Conservation (phyloP, 441 rosid species). For the Populus hybrid region DNA sequence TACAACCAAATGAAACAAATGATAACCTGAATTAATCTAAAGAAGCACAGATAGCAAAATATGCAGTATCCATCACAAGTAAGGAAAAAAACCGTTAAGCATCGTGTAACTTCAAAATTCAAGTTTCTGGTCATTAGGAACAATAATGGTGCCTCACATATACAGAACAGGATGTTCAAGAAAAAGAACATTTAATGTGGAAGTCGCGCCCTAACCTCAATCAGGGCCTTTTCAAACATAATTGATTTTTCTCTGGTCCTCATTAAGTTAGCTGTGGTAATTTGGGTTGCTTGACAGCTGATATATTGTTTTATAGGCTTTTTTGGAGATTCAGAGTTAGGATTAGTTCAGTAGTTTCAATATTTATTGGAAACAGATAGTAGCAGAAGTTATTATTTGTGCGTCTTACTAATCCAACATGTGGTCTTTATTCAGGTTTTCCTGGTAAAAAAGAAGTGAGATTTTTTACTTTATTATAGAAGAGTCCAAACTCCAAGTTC, state of each 20-base stretch:
- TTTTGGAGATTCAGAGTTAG: background rate
- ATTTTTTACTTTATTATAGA: background rate
- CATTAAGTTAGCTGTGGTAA: background rate
- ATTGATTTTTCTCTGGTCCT: background rate
- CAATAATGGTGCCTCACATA: background rate
- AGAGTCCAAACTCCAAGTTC: background rate
- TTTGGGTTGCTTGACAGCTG: background rate
- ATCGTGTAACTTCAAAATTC: background rate
- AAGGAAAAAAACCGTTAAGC: background rate
- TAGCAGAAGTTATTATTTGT: too few species aligned
- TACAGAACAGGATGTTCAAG: background rate
- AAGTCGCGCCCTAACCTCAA: background rate
- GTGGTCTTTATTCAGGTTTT: background rate
- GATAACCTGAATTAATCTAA: background rate
- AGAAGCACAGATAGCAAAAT: background rate
- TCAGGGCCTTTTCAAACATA: background rate
- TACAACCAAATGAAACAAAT: constrained; percentile 18
- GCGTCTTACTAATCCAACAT: background rate
- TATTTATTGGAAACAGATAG: background rate
- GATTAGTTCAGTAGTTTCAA: background rate
- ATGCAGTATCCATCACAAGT: background rate
- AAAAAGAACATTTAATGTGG: background rate
- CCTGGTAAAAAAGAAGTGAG: background rate
- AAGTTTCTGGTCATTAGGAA: background rate
- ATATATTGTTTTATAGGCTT: background rate